Evolutionary conservation across 345 rosid genomes (phyloP).

Genomic region (Arabidopsis arenosa): DNA sequence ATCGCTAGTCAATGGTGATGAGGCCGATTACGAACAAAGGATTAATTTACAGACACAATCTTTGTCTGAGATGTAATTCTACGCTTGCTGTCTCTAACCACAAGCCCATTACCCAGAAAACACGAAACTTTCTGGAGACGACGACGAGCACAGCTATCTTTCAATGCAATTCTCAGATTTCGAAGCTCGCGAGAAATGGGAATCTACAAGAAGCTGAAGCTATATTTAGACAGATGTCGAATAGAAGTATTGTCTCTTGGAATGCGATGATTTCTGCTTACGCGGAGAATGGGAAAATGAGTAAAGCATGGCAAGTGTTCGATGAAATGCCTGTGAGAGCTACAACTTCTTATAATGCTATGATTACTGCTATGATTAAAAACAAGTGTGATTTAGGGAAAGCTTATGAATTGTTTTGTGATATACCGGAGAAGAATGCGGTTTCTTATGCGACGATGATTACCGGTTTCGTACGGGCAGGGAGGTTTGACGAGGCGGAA

Average conservation of each 20-base stretch:
- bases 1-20: constrained; percentile 28
- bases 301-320: constrained; percentile 62
- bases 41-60: constrained; percentile 9
- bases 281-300: constrained; percentile 59
- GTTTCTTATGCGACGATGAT: constrained; percentile 78
- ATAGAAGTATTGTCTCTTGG: constrained; percentile 65
- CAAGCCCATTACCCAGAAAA: background rate
- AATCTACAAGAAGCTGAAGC: constrained; percentile 61
- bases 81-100: constrained; percentile 26
- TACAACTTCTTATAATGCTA: constrained; percentile 69
- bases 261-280: constrained; percentile 81
- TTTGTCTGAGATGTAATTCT: constrained; percentile 16
- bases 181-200: constrained; percentile 63
- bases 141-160: constrained; percentile 43
- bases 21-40: constrained; percentile 12
- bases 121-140: constrained; percentile 21
- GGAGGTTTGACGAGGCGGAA: constrained; percentile 63
- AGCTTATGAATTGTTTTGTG: constrained; percentile 54
- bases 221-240: constrained; percentile 61
- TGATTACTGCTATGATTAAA: constrained; percentile 70
- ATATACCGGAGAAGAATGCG: constrained; percentile 55
- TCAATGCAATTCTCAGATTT: constrained; percentile 69
- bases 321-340: constrained; percentile 74
- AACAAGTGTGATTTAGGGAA: constrained; percentile 51
- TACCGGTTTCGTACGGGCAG: constrained; percentile 65